Percentiles rank a stretch among this genome's conserved stretches.
phyloP scores from a whole-genome alignment of 2,329 filamentous ascomycete species.

The Fonsecaea monophora region DNA sequence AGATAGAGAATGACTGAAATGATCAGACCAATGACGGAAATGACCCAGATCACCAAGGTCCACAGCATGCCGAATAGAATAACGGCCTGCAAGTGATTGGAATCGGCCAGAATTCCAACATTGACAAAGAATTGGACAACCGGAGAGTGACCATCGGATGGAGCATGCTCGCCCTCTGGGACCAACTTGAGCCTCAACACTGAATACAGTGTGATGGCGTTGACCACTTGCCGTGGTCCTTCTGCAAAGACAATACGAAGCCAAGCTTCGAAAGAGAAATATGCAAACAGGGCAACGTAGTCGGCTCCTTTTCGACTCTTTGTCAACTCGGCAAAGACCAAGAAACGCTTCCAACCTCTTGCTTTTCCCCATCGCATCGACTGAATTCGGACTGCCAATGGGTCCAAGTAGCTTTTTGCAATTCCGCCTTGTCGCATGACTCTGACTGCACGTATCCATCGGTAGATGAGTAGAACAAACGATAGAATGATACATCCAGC shows the following conservation, averaged over 20 bases:
- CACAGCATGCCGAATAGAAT: slow-evolving; percentile 92
- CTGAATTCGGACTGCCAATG: slow-evolving; percentile 81
- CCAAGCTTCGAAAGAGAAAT: slow-evolving; percentile 84
- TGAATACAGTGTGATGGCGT: slow-evolving; percentile 84
- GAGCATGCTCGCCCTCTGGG: slow-evolving; percentile 62
- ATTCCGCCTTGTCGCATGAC: slow-evolving; percentile 86
- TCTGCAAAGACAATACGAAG: slow-evolving; percentile 88
- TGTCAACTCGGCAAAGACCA: slow-evolving; percentile 90
- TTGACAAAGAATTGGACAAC: slow-evolving; percentile 84
- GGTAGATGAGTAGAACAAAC: slow-evolving; percentile 78
- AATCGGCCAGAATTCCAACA: slow-evolving; percentile 72
- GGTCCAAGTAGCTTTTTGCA: slow-evolving; percentile 89
- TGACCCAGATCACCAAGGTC: slow-evolving; percentile 86
- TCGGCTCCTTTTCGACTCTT: slow-evolving; percentile 90
- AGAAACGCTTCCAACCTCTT: slow-evolving; percentile 83
- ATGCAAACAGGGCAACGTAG: slow-evolving; percentile 88
- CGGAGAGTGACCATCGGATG: slow-evolving; percentile 65
- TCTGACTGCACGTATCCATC: slow-evolving; percentile 78
- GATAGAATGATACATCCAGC: slow-evolving; percentile 89
- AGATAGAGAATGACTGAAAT: slow-evolving; percentile 79
- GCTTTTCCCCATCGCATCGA: slow-evolving; percentile 76
- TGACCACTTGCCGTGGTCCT: slow-evolving; percentile 88
- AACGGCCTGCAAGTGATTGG: slow-evolving; percentile 78
- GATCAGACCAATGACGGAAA: slow-evolving; percentile 76
- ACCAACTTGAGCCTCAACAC: slow-evolving; percentile 78